Evolutionary conservation across 208 protist species (phyloP), one percentile per base, ranked within the genome.

Genomic region (Trypanosoma lewisi): DNA sequence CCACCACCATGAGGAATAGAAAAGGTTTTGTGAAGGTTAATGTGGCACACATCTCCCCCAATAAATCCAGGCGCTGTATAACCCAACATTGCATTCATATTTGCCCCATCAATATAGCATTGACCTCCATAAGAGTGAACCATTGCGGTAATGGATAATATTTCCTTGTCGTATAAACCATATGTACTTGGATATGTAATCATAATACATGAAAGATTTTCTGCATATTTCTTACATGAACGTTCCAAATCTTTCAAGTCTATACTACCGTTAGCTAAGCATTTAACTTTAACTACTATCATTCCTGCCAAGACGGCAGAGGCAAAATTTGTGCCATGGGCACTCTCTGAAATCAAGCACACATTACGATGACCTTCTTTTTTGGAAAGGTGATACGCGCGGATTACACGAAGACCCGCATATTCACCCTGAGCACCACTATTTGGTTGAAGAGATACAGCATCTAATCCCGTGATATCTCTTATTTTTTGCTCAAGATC

Each of bases 21-120:
- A 82, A 99, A 99, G n/a, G 98, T 99, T 85, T 99, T 99, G 92
- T 99, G 98, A 33, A 99, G 81, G 83, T 99, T 99, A 36, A 99
- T 82, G 69, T 99, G 98, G 77, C 96, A 98, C 19, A 99, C 98
- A 73, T 99, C 98, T 0, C 97, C 97, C 44, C 97, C 97, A 63
- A 98, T 91, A 67, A 96, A 90, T 61, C 94, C 97, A n/a, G 98
- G 98, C 19, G 85, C 78, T 30, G 83, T 96, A 50, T 98, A 90
- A 39, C 95, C 97, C 8, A 98, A 88, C 57, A 97, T 93, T 23
- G 98, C 98, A 75, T 99, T 99, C 73, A 99, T 87, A 87, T 99
- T 99, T 25, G 98, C 98, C 25, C 98, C 98, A 66, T 99, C 98
- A 80, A 99, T 97, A 74, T 99, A 99, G 39, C 98, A 97, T 69